Evolutionary conservation across 176 grass and related monocot species (phyloP).

Genomic region (Raddia guianensis): DNA sequence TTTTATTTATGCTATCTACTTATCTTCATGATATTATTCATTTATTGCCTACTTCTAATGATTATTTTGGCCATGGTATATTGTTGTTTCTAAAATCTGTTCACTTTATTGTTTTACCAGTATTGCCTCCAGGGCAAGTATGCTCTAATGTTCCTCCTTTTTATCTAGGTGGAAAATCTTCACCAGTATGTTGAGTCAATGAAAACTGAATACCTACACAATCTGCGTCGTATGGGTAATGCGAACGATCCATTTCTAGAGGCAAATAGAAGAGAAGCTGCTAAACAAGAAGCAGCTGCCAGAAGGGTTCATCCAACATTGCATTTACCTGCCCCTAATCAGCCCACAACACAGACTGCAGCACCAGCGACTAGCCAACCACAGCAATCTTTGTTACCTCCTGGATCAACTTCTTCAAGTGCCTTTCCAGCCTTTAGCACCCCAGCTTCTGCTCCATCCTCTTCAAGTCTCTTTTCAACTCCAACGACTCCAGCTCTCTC

Average conservation of each 20-base stretch:
- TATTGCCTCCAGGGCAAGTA: neutral
- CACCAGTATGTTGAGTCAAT: conserved; percentile 87
- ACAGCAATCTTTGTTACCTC: conserved; percentile 50
- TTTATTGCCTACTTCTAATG: neutral
- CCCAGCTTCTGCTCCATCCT: conserved; percentile 58
- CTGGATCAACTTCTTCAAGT: conserved; percentile 46
- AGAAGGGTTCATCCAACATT: conserved; percentile 93
- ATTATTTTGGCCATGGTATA: neutral
- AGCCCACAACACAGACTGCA: conserved; percentile 51
- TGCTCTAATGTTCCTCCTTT: conserved; percentile 28
- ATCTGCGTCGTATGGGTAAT: conserved; percentile 58
- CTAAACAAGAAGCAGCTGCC: conserved; percentile 85
- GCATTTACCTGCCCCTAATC: conserved; percentile 71
- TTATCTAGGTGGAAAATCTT: conserved; percentile 90
- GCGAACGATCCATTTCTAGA: conserved; percentile 92
- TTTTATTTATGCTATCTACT: too few species aligned
- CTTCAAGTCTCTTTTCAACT: conserved; percentile 74
- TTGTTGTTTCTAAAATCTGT: too few species aligned
- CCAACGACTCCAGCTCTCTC: conserved; percentile 68
- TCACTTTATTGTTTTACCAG: neutral
- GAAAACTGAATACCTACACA: conserved; percentile 78
- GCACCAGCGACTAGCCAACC: conserved; percentile 51
- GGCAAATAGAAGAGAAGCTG: conserved; percentile 87
- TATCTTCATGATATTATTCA: neutral
- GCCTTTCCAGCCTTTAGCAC: conserved; percentile 57